Conservation (phyloP, 192 early-diverging fungal genomes). For the Glomus cerebriforme region DNA sequence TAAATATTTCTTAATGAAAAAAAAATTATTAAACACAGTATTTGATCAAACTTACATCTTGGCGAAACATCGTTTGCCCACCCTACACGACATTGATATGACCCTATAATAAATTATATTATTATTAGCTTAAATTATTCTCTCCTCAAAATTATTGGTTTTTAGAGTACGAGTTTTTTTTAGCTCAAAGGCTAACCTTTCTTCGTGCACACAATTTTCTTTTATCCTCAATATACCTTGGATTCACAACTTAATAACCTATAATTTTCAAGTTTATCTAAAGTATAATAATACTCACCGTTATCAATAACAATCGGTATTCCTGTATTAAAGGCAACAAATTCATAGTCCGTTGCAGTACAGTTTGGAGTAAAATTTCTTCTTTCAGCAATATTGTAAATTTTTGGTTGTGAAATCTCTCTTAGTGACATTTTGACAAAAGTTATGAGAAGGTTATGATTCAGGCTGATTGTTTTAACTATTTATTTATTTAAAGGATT, state of each 20-base stretch:
- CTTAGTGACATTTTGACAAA: background rate
- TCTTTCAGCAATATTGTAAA: conserved; percentile 26
- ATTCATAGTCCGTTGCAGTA: conserved; percentile 41
- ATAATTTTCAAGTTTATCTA: no score
- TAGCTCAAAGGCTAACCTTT: no score
- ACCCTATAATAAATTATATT: conserved; percentile 47
- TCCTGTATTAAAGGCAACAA: conserved; percentile 34
- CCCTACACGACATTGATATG: conserved; percentile 77
- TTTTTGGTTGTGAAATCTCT: background rate
- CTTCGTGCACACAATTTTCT: no score
- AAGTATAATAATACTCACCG: conserved; percentile 30
- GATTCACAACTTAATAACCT: no score
- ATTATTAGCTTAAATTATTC: background rate
- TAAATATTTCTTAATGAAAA: background rate
- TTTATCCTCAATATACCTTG: no score
- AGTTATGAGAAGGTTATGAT: background rate
- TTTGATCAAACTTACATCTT: conserved; percentile 51
- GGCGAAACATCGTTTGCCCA: conserved; percentile 71
- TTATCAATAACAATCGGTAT: conserved; percentile 46
- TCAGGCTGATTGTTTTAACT: background rate
- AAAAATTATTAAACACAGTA: background rate
- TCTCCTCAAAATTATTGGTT: background rate
- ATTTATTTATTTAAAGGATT: background rate
- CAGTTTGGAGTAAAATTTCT: conserved; percentile 35
- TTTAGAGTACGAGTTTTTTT: background rate